A percentile compares a stretch with the other conserved stretches of the same genome.
These are phyloP conservation scores for Erigeron philadelphicus DNA, from an alignment of 140 eudicot genomes.

Conservation along the genomic window DNA sequence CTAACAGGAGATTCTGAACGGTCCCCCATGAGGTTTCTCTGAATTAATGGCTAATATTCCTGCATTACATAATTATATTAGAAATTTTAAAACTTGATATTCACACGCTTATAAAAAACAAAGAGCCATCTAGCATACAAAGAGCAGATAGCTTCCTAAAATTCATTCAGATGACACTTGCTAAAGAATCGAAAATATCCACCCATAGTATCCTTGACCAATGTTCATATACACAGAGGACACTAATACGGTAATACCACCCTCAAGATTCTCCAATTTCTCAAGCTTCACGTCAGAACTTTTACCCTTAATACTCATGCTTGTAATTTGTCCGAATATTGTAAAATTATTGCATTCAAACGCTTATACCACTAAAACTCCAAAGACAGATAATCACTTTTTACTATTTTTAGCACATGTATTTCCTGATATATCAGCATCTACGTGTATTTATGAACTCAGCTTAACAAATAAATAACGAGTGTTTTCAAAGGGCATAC, in stretches of 20 bases:
- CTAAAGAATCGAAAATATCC: too few relatives aligned
- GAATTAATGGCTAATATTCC: constrained; percentile 28
- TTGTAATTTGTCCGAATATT: neutral
- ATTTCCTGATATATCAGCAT: too few relatives aligned
- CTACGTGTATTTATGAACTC: too few relatives aligned
- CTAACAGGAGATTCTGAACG: constrained; percentile 56
- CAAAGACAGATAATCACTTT: neutral
- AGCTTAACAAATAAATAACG: too few relatives aligned
- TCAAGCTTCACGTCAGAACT: too few relatives aligned
- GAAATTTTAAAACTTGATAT: neutral
- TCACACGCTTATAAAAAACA: neutral
- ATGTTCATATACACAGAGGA: too few relatives aligned
- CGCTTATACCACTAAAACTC: neutral
- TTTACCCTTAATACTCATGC: too few relatives aligned
- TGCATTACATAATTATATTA: constrained; percentile 16
- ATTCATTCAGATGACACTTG: too few relatives aligned
- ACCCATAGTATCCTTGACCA: too few relatives aligned
- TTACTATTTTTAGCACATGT: neutral
- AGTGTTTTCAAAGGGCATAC: neutral
- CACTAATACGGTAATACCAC: too few relatives aligned
- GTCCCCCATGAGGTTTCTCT: constrained; percentile 43
- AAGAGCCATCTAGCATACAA: too few relatives aligned
- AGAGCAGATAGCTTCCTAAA: neutral
- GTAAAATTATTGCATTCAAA: neutral
- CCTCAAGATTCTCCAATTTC: too few relatives aligned